Percentiles rank a stretch among this genome's conserved stretches.
phyloP scores from a whole-genome alignment of 345 rosid species.

The Eucalyptus viminalis region DNA sequence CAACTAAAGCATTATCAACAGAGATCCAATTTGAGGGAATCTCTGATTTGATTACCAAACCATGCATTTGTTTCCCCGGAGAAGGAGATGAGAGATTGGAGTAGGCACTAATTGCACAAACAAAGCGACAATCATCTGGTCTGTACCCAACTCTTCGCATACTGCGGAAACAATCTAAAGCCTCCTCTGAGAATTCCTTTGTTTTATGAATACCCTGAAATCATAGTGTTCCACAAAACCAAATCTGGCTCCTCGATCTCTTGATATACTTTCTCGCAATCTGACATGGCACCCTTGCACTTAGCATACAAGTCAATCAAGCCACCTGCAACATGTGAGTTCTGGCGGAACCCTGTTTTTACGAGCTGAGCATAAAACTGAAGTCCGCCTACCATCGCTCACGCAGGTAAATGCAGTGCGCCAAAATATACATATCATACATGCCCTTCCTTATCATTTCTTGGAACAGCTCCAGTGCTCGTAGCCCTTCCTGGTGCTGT shows the following conservation, averaged over 20 bases:
- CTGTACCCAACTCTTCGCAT: constrained; percentile 51
- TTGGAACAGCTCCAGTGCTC: constrained; percentile 53
- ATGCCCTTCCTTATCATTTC: constrained; percentile 48
- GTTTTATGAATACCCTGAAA: constrained; percentile 63
- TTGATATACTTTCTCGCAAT: constrained; percentile 47
- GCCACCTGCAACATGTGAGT: constrained; percentile 70
- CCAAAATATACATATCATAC: constrained; percentile 63
- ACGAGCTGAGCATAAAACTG: constrained; percentile 63
- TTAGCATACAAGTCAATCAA: constrained; percentile 83
- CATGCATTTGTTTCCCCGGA: constrained; percentile 76
- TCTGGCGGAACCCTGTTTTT: constrained; percentile 58
- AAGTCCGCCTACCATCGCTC: constrained; percentile 48
- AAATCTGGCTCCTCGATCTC: constrained; percentile 55
- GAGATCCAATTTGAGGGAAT: constrained; percentile 51
- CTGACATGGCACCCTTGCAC: constrained; percentile 46
- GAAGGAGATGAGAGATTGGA: constrained; percentile 66
- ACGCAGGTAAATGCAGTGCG: constrained; percentile 55
- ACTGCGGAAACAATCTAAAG: constrained; percentile 47
- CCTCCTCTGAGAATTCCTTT: constrained; percentile 55
- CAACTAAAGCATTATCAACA: constrained; percentile 59
- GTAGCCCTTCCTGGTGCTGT: constrained; percentile 60
- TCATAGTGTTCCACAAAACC: constrained; percentile 90
- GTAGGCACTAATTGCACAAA: constrained; percentile 66
- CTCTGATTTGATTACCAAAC: constrained; percentile 50
- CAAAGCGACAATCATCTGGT: constrained; percentile 86